Conservation (phyloP, 2,329 filamentous ascomycete species). For the Colletotrichum sp. region DNA sequence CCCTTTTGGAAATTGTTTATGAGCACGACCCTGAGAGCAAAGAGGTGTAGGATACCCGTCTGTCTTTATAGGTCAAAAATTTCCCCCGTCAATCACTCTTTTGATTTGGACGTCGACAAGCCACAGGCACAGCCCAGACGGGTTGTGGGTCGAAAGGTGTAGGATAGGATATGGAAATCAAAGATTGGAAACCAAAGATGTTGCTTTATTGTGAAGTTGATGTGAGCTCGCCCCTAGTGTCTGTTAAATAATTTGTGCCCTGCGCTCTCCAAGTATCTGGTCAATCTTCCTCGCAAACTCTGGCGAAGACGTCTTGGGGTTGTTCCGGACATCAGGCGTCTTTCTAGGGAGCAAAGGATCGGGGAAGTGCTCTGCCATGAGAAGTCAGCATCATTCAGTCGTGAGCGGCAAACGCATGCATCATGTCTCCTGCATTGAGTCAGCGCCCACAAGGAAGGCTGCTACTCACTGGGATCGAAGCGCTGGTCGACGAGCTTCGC, state of each 20-base stretch:
- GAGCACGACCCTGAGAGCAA: background rate
- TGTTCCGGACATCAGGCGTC: constrained; percentile 33
- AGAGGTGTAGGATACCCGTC: background rate
- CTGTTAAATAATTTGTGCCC: background rate
- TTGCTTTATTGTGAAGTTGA: background rate
- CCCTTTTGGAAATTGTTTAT: background rate
- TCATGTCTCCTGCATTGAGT: background rate
- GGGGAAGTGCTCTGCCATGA: constrained; percentile 42
- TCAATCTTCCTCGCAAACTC: constrained; percentile 47
- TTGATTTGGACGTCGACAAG: background rate
- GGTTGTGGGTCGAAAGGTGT: background rate
- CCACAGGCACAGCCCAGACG: background rate
- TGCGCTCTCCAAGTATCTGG: constrained; percentile 31
- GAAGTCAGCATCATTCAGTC: background rate
- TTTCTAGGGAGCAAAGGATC: constrained; percentile 51
- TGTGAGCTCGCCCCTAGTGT: background rate
- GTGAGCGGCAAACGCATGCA: background rate
- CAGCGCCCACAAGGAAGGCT: background rate
- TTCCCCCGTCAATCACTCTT: background rate
- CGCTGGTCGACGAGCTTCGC: constrained; percentile 46
- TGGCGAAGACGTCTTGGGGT: constrained; percentile 42
- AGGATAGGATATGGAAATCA: background rate
- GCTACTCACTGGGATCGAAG: constrained; percentile 45
- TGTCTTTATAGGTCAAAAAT: background rate
- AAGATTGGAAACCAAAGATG: background rate